These are phyloP conservation scores for Infundibulicybe gibba DNA, from an alignment of 768 basidiomycete species.

Conservation along the genomic window DNA sequence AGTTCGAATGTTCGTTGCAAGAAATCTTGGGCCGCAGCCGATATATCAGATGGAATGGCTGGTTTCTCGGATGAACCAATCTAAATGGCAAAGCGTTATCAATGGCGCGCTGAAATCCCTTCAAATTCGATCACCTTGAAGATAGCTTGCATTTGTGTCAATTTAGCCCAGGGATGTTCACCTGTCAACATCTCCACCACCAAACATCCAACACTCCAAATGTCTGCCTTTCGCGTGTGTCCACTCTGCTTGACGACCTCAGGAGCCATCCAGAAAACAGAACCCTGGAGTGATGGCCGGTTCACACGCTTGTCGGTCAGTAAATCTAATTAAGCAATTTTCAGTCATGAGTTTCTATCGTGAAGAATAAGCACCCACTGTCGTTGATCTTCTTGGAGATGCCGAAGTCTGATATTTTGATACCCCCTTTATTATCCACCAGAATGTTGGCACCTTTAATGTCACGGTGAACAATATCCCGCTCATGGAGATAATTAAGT, in stretches of 20 bases:
- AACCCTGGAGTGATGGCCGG: slow-evolving; percentile 92
- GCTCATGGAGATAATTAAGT: slow-evolving; percentile 86
- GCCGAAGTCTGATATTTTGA: slow-evolving; percentile 96
- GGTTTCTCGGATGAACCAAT: slow-evolving; percentile 92
- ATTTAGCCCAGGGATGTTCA: slow-evolving; percentile 91
- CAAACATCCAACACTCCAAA: slow-evolving; percentile 94
- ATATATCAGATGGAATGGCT: slow-evolving; percentile 87
- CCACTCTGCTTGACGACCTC: slow-evolving; percentile 96
- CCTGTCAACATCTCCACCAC: slow-evolving; percentile 97
- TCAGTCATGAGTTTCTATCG: neutral
- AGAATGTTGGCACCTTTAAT: slow-evolving; percentile 99
- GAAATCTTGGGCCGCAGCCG: slow-evolving; percentile 84
- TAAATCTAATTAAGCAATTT: slow-evolving; percentile 26
- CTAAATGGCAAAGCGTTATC: slow-evolving; percentile 32
- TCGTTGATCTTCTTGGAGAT: slow-evolving; percentile 97
- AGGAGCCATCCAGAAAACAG: slow-evolving; percentile 99
- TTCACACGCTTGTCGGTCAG: slow-evolving; percentile 68
- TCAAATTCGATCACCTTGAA: slow-evolving; percentile 64
- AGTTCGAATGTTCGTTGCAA: slow-evolving; percentile 83
- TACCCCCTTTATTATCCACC: slow-evolving; percentile 95
- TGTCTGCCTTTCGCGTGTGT: slow-evolving; percentile 90
- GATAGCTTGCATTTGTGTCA: slow-evolving; percentile 99
- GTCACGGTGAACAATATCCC: slow-evolving; percentile 95
- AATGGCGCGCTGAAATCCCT: neutral
- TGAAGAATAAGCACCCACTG: slow-evolving; percentile 52